Evolutionary conservation across 139 green algal genomes (phyloP).

Genomic region (Micractinium sp.): DNA sequence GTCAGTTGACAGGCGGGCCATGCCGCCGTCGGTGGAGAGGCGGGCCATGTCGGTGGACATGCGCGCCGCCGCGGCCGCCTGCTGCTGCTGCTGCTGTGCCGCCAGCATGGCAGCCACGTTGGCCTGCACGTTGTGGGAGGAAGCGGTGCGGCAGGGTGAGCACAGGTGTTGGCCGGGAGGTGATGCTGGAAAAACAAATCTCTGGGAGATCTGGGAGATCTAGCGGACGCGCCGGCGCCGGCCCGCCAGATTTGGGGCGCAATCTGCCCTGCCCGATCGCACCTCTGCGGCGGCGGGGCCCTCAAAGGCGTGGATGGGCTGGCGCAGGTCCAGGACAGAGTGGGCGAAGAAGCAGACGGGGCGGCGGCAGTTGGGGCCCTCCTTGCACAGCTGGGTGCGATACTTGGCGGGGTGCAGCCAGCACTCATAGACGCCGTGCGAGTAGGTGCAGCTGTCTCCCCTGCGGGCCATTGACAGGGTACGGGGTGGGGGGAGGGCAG

Average conservation of each 20-base stretch:
- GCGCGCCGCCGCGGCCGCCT: not conserved
- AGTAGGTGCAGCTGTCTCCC: slow-evolving; percentile 84
- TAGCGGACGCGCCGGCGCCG: too few relatives aligned
- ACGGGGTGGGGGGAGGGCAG: not conserved
- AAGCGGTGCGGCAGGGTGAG: not conserved
- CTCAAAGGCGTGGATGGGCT: slow-evolving; percentile 41
- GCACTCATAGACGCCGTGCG: slow-evolving; percentile 92
- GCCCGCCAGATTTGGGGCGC: not conserved
- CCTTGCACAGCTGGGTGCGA: slow-evolving; percentile 90
- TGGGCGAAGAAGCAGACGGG: slow-evolving; percentile 98
- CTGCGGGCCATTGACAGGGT: slow-evolving; percentile 21
- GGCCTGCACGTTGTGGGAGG: not conserved
- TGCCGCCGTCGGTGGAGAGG: not conserved
- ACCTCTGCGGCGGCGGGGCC: not conserved
- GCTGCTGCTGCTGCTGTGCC: slow-evolving; percentile 16
- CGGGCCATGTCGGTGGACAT: not conserved
- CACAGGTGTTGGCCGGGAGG: too few relatives aligned
- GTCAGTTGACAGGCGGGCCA: not conserved
- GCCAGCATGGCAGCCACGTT: slow-evolving; percentile 9
- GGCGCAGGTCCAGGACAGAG: slow-evolving; percentile 75
- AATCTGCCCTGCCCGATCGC: not conserved
- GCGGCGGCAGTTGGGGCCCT: slow-evolving; percentile 77
- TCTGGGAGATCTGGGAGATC: not conserved
- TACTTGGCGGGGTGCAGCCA: slow-evolving; percentile 92
- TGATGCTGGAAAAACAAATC: not conserved